Evolutionary conservation across 2,329 filamentous ascomycete genomes (phyloP), one percentile per base, ranked within the genome.

Genomic region (Trichocomaceae sp.): DNA sequence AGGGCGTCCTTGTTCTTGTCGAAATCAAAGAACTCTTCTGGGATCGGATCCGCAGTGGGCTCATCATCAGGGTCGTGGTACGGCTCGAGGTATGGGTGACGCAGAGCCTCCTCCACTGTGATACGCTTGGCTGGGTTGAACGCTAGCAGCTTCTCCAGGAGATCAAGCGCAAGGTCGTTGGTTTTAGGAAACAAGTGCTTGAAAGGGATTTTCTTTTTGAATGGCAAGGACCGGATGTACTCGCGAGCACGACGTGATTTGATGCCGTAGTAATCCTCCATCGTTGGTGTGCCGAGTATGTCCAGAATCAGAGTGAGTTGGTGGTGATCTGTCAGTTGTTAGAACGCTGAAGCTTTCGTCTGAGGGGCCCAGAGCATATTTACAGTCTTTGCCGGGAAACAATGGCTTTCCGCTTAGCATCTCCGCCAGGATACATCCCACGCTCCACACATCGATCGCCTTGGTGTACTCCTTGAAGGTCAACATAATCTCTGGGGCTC

Each of bases 401-500:
- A 99, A 76, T 17, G 93, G 93, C 80, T 99, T 99, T 63, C 93
- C 93, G 72, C 90, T 97, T 59, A 99, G 79, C 93, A 99, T 99
- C 79, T 99, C 93, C 3, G 93, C 93, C 65, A 99, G 77, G 65
- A 99, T 99, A 69, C 93, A 99, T 55, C 93, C 93, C 50, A 99
- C 93, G 66, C 91, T 96, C 93, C 93, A 99, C 10, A 99, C 91
- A 69, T 99, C 93, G 68, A 99, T 99, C 44, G 93, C 93, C 76
- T 97, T 99, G 65, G 93, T 99, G 77, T 99, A 99, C 76, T 99
- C 93, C 78, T 99, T 97, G 80, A 97, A 99, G 12, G 93, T 99
- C 77, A 99, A 86, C 93, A 99, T 99, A 73, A 99, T 99, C 72
- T 99, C 93, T 3, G 93, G 93, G 5, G 93, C 93, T 74, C 93